Evolutionary conservation across 1,284 basidiomycete genomes (phyloP).

Genomic region (Marasmius tenuissimus): DNA sequence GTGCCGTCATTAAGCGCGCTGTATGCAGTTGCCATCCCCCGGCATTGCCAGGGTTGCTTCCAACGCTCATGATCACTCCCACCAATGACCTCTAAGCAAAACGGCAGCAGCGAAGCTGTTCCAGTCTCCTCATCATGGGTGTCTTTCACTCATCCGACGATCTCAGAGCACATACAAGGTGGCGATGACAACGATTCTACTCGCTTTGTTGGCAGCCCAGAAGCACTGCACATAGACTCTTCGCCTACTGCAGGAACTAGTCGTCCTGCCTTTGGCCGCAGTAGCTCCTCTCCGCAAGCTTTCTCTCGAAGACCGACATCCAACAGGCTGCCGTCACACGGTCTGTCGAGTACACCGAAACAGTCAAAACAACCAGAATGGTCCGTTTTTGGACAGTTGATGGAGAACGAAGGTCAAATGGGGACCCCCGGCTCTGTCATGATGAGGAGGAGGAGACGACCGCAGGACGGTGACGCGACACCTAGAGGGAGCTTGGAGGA

Average conservation of each 20-base stretch:
- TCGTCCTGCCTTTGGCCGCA: not conserved
- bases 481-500: slow-evolving; percentile 6
- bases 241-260: not conserved
- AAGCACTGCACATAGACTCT: not conserved
- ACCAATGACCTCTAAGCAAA: too few species aligned
- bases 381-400: slow-evolving; percentile 70
- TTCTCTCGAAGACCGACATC: too few species aligned
- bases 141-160: too few species aligned
- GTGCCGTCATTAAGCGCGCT: too few species aligned
- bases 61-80: too few species aligned
- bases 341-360: too few species aligned
- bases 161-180: too few species aligned
- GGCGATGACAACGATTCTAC: not conserved
- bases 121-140: too few species aligned
- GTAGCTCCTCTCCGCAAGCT: not conserved
- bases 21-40: too few species aligned
- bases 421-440: slow-evolving; percentile 21
- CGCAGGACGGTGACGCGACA: slow-evolving; percentile 3
- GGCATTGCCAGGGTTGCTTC: too few species aligned
- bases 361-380: slow-evolving; percentile 41
- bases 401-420: slow-evolving; percentile 60
- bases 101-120: too few species aligned
- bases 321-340: too few species aligned
- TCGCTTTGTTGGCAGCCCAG: not conserved
- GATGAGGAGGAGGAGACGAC: slow-evolving; percentile 13